Evolutionary conservation across 257 asterid genomes (phyloP).

Genomic region (Euphrasia confusa): DNA sequence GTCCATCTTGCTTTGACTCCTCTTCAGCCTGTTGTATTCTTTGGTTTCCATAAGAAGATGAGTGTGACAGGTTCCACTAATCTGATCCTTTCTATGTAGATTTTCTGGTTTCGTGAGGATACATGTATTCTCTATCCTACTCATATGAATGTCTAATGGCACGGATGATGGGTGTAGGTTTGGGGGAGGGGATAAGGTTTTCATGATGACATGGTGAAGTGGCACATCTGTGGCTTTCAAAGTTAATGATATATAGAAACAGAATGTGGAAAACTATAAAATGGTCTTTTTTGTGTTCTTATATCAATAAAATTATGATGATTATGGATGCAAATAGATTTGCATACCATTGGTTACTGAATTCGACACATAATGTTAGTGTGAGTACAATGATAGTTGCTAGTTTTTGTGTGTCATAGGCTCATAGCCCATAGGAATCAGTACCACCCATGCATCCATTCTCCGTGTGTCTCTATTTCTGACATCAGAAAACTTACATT

Average conservation of each 20-base stretch:
- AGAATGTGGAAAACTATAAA: slow-evolving; percentile 3
- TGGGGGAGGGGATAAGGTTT: neutral
- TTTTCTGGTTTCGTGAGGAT: slow-evolving; percentile 6
- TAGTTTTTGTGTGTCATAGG: neutral
- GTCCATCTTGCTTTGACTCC: slow-evolving; percentile 99
- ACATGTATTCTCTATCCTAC: slow-evolving; percentile 9
- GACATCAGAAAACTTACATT: neutral
- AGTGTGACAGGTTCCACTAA: slow-evolving; percentile 80
- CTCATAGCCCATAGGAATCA: neutral
- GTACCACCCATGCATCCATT: neutral
- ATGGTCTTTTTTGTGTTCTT: slow-evolving; percentile 1
- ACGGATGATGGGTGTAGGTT: neutral
- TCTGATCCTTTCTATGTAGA: slow-evolving; percentile 14
- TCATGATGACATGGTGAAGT: slow-evolving; percentile 15
- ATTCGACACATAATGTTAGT: neutral
- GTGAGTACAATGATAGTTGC: neutral
- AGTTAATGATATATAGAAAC: slow-evolving; percentile 3
- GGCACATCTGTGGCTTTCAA: slow-evolving; percentile 2
- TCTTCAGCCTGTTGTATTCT: slow-evolving; percentile 94
- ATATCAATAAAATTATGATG: neutral
- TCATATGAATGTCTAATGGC: neutral
- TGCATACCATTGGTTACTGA: slow-evolving; percentile 15
- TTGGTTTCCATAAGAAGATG: slow-evolving; percentile 96
- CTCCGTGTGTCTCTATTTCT: neutral
- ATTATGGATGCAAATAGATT: slow-evolving; percentile 13